Evolutionary conservation across 768 basidiomycete species (phyloP), one percentile per base, ranked within the genome.

Genomic region (Psilocybe subaeruginosa): DNA sequence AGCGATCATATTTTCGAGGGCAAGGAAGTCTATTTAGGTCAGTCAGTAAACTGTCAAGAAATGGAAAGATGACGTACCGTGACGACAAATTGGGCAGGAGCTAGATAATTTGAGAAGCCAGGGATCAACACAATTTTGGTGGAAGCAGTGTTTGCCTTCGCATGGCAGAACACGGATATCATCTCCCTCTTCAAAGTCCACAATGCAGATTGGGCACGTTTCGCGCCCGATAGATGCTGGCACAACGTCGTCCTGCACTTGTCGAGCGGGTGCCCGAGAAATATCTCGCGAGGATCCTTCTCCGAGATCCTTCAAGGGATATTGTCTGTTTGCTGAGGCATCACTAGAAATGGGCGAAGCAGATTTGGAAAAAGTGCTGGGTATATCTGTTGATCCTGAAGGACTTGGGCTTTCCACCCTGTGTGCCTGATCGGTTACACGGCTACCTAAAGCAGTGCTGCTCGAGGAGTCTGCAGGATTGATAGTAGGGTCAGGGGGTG

Each of bases 161-260:
- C 96, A 98, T 1, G 95, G 96, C 51, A 98, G 76, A 43, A 97
- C 83, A 23, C 96, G 88, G 12, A 97, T 75, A 72, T 97, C 93
- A 68, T 98, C 96, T 1, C 95, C 96, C 62, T 92, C 90, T 72
- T 95, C 92, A 68, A 98, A 98, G 67, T 97, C 95, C 48, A 93
- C 82, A 61, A 98, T 90, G 73, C 96, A 98, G 62, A 98, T 98
- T 4, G 96, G 95, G 76, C 96, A 98, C 11, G 90, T 93, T 73
- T 95, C 91, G 41, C 85, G 83, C 4, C 91, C 91, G 37, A 93
- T 92, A 12, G 84, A 81, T 41, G 82, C 85, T 1, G 88, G 89
- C 54, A 85, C 79, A 14, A 84, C 73, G 39, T 82, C 80, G 57
- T 78, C 76, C 27, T 67, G 61, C 37, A 49, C 57, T 51, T 35